Conservation (phyloP, 2,329 filamentous ascomycete genomes). For the Verticillium dahliae region DNA sequence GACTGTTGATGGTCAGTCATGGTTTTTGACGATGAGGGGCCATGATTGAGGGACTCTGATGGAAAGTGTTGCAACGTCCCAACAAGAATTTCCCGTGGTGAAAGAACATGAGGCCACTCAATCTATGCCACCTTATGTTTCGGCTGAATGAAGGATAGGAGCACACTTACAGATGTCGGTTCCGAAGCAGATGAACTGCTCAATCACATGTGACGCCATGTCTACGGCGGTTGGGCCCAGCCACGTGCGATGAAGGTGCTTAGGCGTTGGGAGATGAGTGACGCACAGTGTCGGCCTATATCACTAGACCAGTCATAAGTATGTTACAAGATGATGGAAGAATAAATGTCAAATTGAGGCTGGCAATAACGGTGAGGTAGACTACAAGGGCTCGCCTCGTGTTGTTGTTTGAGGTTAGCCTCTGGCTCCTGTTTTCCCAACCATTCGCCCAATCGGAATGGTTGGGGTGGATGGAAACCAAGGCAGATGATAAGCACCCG, state of each 20-base stretch:
- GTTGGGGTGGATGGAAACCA: not conserved
- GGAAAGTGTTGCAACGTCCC: not conserved
- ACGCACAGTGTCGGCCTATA: not conserved
- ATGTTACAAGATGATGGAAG: not conserved
- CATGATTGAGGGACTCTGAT: not conserved
- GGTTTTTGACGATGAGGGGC: not conserved
- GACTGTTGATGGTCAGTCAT: conserved; percentile 26
- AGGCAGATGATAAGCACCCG: not conserved
- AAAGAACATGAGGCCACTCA: not conserved
- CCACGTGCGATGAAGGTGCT: not conserved
- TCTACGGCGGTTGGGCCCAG: not conserved
- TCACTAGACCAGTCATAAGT: not conserved
- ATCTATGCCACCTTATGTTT: not conserved
- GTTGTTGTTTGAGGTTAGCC: not conserved
- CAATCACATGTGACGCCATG: conserved; percentile 11
- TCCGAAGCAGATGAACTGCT: conserved; percentile 36
- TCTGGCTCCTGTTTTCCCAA: not conserved
- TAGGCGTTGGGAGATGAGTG: not conserved
- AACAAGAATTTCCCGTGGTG: no score
- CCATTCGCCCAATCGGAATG: not conserved
- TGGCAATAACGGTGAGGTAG: not conserved
- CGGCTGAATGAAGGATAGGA: not conserved
- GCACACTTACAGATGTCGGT: conserved; percentile 35
- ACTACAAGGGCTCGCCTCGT: not conserved
- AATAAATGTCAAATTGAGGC: not conserved